These are phyloP conservation scores for Saksenaea vasiformis DNA, from an alignment of 371 early-diverging fungal species.

Conservation along the genomic window DNA sequence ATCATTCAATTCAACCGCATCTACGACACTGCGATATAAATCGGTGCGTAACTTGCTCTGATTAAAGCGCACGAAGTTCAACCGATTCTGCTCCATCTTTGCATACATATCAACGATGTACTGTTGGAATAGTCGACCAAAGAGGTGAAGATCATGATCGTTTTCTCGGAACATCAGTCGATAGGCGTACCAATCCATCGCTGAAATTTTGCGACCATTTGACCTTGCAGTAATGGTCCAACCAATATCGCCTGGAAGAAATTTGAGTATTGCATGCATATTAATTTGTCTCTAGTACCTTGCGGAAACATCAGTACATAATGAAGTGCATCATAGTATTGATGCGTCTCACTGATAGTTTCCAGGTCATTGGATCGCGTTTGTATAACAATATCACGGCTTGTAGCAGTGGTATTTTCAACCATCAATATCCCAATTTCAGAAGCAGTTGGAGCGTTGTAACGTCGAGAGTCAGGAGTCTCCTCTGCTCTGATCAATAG, in stretches of 20 bases:
- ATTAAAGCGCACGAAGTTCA: slow-evolving; percentile 13
- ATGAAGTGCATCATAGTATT: not conserved
- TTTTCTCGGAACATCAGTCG: too few species aligned
- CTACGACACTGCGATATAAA: slow-evolving; percentile 8
- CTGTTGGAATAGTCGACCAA: slow-evolving; percentile 18
- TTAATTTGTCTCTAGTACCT: not conserved
- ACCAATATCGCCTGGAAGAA: too few species aligned
- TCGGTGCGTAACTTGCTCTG: slow-evolving; percentile 11
- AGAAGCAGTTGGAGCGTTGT: not conserved
- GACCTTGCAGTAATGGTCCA: too few species aligned
- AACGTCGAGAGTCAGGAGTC: not conserved
- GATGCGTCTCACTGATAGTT: not conserved
- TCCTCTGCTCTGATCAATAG: not conserved
- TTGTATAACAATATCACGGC: not conserved
- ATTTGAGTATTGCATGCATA: too few species aligned
- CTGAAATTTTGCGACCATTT: too few species aligned
- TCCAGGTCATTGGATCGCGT: not conserved
- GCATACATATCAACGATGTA: slow-evolving; percentile 22
- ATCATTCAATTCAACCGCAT: slow-evolving; percentile 8
- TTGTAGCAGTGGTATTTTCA: not conserved
- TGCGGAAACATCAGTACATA: not conserved
- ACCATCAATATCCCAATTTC: not conserved
- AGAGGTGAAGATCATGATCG: slow-evolving; percentile 10
- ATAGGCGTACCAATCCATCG: too few species aligned
- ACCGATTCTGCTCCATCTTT: slow-evolving; percentile 15